Evolutionary conservation across 176 grass and related monocot species (phyloP), one percentile per base, ranked within the genome.

Genomic region (Zoysia pacifica): DNA sequence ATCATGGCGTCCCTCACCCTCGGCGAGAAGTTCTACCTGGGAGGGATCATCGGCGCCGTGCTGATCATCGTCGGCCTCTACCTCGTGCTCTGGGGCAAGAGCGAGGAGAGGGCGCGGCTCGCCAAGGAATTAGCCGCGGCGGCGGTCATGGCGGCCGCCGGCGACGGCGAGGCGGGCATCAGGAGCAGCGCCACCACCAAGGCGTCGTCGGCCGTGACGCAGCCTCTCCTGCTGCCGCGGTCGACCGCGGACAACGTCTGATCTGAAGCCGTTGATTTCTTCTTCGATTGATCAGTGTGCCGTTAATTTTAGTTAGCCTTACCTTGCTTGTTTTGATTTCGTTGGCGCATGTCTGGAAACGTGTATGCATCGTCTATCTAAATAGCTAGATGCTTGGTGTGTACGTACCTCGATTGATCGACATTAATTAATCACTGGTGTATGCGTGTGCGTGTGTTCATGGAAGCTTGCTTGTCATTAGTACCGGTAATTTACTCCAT

Each of bases 51-150:
- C 69, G 95, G 95, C 58, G 95, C 95, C 61, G 69, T 85, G 18
- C 60, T 97, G 70, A 98, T 98, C 92, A 79, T 98, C 75, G 36
- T 69, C 10, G 95, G 95, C 1, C 86, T 98, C 58, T 98, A 98
- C 83, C 65, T 98, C 61, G 95, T 98, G 35, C 76, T 98, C 77
- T 98, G 95, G 95, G 95, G 95, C n/a, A 98, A 98, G 77, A 94
- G 59, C 65, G 39, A 90, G 53, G 95, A 98, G 81, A 89, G 83
- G 79, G 75, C 81, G n/a, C 91, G 87, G 67, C 48, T 85, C 5
- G 35, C 36, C 41, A 91, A 45, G 82, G 92, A 89, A 28, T 28
- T 28, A 28, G 28, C 28, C 28, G 28, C 28, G 28, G 28, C 28
- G 28, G 28, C 28, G 28, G 28, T 28, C 28, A 28, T 28, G 28